Evolutionary conservation across 495 filamentous ascomycete species (phyloP).

Genomic region (Hypoxylon intermedium): DNA sequence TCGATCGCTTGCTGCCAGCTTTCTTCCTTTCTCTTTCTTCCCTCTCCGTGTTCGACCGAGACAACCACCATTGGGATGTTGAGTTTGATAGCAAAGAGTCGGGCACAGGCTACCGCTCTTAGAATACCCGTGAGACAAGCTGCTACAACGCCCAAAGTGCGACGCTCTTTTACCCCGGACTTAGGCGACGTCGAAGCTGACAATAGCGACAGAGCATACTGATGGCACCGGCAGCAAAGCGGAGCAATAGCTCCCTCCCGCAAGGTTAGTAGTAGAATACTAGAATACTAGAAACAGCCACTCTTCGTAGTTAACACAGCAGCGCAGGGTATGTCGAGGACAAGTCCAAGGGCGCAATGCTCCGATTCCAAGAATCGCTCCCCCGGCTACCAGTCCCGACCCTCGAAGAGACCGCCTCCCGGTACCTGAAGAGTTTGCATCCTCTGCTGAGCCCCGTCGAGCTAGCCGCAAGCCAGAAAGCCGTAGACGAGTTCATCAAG

Average conservation of each 20-base stretch:
- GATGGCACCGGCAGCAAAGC: constrained; percentile 60
- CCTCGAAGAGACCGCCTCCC: constrained; percentile 88
- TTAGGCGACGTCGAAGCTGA: constrained; percentile 21
- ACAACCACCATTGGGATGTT: constrained; percentile 51
- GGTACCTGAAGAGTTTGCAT: constrained; percentile 92
- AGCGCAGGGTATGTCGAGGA: constrained; percentile 87
- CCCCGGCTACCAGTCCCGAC: constrained; percentile 89
- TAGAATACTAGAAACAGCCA: background rate
- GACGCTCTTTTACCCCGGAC: background rate
- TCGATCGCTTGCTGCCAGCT: no score
- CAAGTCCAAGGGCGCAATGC: constrained; percentile 86
- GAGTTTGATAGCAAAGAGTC: constrained; percentile 52
- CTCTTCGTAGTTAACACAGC: constrained; percentile 10
- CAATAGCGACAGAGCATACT: constrained; percentile 45
- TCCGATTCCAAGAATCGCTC: constrained; percentile 95
- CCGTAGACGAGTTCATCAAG: constrained; percentile 81
- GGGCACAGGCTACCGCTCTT: constrained; percentile 50
- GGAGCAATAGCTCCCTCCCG: constrained; percentile 68
- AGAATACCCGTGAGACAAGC: constrained; percentile 44
- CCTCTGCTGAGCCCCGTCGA: constrained; percentile 77
- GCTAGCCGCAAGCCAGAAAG: constrained; percentile 77
- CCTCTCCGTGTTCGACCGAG: constrained; percentile 11
- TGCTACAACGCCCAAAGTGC: constrained; percentile 41
- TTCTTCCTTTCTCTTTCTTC: constrained; percentile 25
- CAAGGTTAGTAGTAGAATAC: constrained; percentile 49